A percentile compares a stretch with the other conserved stretches of the same genome.
phyloP scores from a whole-genome alignment of 495 filamentous ascomycete genomes.

The Penicillium longicatenatum region DNA sequence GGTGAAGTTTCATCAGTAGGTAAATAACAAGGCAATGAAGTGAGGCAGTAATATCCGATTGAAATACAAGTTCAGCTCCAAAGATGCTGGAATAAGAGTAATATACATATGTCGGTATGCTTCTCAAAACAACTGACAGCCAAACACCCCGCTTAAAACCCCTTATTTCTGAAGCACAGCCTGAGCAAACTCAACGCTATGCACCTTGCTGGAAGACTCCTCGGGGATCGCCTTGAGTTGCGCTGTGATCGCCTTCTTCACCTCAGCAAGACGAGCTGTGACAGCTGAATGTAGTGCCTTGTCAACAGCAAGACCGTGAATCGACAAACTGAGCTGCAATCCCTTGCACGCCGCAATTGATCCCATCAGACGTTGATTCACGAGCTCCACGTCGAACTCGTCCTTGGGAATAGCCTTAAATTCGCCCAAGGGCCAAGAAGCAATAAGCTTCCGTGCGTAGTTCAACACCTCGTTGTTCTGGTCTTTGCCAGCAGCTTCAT shows the following conservation, averaged over 20 bases:
- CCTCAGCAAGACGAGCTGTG: constrained; percentile 6
- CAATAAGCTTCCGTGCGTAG: constrained; percentile 39
- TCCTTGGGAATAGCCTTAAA: constrained; percentile 14
- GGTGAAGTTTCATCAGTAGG: background rate
- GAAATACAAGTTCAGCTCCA: constrained; percentile 28
- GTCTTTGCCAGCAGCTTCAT: constrained; percentile 32
- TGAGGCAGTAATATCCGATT: constrained; percentile 13
- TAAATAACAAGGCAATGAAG: background rate
- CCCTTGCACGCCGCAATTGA: constrained; percentile 36
- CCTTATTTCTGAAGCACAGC: constrained; percentile 1
- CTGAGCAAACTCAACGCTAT: constrained; percentile 8
- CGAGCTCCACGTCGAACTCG: background rate
- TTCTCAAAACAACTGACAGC: constrained; percentile 1
- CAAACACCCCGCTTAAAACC: constrained; percentile 1
- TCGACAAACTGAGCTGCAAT: constrained; percentile 25
- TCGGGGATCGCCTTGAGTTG: constrained; percentile 5
- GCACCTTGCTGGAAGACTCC: constrained; percentile 1
- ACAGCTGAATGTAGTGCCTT: constrained; percentile 10
- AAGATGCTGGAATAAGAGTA: constrained; percentile 25
- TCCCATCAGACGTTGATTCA: constrained; percentile 31
- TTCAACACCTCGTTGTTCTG: constrained; percentile 32
- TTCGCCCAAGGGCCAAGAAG: constrained; percentile 13
- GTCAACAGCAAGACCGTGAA: constrained; percentile 15
- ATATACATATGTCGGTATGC: constrained; percentile 26
- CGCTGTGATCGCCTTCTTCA: constrained; percentile 25